These are phyloP conservation scores for Prinsepia uniflora DNA, from an alignment of 306 rosid species.

Conservation along the genomic window DNA sequence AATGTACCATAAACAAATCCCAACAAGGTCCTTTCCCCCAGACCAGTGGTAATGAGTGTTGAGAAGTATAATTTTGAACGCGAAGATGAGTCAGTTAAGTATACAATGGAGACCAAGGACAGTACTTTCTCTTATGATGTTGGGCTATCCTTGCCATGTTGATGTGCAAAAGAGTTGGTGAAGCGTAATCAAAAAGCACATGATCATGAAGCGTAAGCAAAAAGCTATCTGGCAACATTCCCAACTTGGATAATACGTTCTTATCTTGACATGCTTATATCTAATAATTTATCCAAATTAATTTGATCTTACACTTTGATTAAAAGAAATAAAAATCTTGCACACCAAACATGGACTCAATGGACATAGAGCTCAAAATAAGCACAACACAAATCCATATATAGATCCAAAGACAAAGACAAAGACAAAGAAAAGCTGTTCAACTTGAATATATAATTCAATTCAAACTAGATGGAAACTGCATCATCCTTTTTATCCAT, in stretches of 20 bases:
- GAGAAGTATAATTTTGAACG: slow-evolving; percentile 16
- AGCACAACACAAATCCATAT: slow-evolving; percentile 2
- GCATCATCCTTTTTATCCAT: slow-evolving; percentile 14
- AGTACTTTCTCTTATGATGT: slow-evolving; percentile 21
- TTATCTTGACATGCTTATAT: too few species aligned
- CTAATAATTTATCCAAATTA: too few species aligned
- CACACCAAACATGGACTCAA: slow-evolving; percentile 10
- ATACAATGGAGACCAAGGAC: slow-evolving; percentile 21
- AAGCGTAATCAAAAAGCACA: slow-evolving; percentile 11
- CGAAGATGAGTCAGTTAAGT: slow-evolving; percentile 8
- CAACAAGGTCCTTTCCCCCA: slow-evolving; percentile 18
- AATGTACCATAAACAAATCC: slow-evolving; percentile 10
- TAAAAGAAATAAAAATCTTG: too few species aligned
- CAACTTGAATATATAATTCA: slow-evolving; percentile 1
- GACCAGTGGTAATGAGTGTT: slow-evolving; percentile 11
- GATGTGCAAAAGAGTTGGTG: slow-evolving; percentile 30
- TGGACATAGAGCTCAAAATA: slow-evolving; percentile 10
- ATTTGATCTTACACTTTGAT: too few species aligned
- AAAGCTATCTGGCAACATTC: slow-evolving; percentile 25
- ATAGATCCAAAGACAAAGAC: neutral
- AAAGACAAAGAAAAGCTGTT: neutral
- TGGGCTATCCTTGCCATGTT: slow-evolving; percentile 15
- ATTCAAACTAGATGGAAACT: slow-evolving; percentile 23
- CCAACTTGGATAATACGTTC: too few species aligned
- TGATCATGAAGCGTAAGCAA: slow-evolving; percentile 32